Percentiles rank a stretch among this genome's conserved stretches.
Evolutionary conservation across 371 early-diverging fungal species (phyloP).

Genomic region (Umbelopsis sp.): DNA sequence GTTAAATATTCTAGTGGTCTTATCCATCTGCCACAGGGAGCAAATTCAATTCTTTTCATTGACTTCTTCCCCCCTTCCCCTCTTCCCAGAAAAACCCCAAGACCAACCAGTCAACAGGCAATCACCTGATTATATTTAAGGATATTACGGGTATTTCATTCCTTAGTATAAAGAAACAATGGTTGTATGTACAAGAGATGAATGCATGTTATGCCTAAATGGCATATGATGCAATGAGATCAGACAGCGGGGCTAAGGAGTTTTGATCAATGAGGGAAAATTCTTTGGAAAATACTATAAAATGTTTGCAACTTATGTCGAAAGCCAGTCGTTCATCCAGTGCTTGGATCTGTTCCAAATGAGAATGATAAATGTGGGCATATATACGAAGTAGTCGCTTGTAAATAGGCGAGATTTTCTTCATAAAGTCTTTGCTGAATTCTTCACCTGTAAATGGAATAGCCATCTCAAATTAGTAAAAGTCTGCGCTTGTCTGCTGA

Average conservation of each 20-base stretch:
- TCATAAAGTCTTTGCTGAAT: constrained; percentile 61
- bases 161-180: not conserved
- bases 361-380: constrained; percentile 87
- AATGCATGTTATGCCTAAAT: not conserved
- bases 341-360: constrained; percentile 69
- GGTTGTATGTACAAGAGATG: not conserved
- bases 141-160: not conserved
- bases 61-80: too few relatives aligned
- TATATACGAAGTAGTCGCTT: constrained; percentile 85
- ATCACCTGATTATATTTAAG: too few relatives aligned
- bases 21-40: too few relatives aligned
- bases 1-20: too few relatives aligned
- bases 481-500: too few relatives aligned
- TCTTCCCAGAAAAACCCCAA: too few relatives aligned
- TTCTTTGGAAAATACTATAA: constrained; percentile 82
- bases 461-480: not conserved
- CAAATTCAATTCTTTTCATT: too few relatives aligned
- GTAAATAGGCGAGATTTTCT: constrained; percentile 68
- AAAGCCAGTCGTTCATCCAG: constrained; percentile 81
- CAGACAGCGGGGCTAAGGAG: constrained; percentile 70
- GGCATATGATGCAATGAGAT: constrained; percentile 55
- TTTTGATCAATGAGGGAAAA: constrained; percentile 75
- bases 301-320: constrained; percentile 90
- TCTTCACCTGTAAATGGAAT: constrained; percentile 39
- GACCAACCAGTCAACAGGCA: too few relatives aligned